phyloP scores from a whole-genome alignment of 2,329 filamentous ascomycete genomes.

The Ceratocystis cacaofunesta region DNA sequence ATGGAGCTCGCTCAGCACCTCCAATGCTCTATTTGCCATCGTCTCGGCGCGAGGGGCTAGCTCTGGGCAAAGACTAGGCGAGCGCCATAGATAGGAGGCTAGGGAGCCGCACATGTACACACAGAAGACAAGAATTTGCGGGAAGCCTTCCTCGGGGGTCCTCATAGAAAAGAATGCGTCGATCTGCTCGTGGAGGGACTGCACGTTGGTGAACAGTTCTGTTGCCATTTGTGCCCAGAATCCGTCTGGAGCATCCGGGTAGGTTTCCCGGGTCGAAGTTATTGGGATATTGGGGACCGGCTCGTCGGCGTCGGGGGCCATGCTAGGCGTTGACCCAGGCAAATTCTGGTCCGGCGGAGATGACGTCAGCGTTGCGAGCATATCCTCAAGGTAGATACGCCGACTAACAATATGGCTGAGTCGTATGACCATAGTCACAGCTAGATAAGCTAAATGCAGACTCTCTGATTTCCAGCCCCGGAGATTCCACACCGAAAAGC shows the following conservation, averaged over 20 bases:
- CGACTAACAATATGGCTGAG: conserved; percentile 26
- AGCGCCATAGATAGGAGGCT: conserved; percentile 23
- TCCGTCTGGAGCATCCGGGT: conserved; percentile 18
- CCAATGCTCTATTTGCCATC: conserved; percentile 21
- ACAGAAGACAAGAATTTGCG: conserved; percentile 28
- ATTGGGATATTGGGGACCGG: background rate
- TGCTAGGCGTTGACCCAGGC: conserved; percentile 14
- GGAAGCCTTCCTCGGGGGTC: conserved; percentile 23
- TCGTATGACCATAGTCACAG: conserved; percentile 25
- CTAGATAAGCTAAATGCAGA: conserved; percentile 26
- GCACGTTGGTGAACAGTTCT: conserved; percentile 26
- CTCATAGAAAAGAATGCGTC: conserved; percentile 23
- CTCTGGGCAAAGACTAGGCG: conserved; percentile 22
- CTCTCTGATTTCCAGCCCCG: conserved; percentile 25
- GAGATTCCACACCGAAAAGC: conserved; percentile 26
- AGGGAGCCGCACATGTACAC: conserved; percentile 29
- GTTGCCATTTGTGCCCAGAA: conserved; percentile 23
- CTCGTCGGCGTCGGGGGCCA: conserved; percentile 14
- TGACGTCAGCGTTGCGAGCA: conserved; percentile 19
- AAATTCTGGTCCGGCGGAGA: conserved; percentile 3
- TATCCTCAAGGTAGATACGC: conserved; percentile 24
- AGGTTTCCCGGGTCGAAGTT: conserved; percentile 9
- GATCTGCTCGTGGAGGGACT: conserved; percentile 26
- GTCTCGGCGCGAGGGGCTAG: conserved; percentile 20
- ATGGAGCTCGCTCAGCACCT: conserved; percentile 21